phyloP scores from a whole-genome alignment of 1,284 basidiomycete species.

The Boletus semigastroideus region DNA sequence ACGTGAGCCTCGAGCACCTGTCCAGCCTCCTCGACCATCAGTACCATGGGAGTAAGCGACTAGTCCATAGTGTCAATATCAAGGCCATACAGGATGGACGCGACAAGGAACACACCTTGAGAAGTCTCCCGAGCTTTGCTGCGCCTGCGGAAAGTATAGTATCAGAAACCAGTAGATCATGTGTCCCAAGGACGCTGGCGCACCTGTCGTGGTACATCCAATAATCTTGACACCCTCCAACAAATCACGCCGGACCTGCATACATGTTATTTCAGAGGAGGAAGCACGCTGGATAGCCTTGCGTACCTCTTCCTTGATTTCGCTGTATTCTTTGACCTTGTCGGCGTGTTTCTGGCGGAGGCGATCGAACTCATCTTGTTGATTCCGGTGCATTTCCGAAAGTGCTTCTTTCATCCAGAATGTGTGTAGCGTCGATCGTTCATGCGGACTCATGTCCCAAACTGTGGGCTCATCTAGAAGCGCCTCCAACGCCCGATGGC shows the following conservation, averaged over 20 bases:
- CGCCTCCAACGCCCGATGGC: slow-evolving; percentile 36
- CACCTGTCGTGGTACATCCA: slow-evolving; percentile 70
- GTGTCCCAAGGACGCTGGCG: neutral
- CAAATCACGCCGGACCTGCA: slow-evolving; percentile 38
- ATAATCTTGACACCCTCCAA: slow-evolving; percentile 58
- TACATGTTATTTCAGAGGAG: neutral
- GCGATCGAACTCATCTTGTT: slow-evolving; percentile 38
- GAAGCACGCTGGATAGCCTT: slow-evolving; percentile 11
- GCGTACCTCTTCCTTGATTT: slow-evolving; percentile 39
- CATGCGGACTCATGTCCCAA: slow-evolving; percentile 45
- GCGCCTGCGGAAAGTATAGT: slow-evolving; percentile 45
- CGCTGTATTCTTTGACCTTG: slow-evolving; percentile 31
- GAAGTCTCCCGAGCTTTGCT: slow-evolving; percentile 56
- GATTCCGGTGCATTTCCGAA: slow-evolving; percentile 29
- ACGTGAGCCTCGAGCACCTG: slow-evolving; percentile 78
- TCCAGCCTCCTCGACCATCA: slow-evolving; percentile 72
- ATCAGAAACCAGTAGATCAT: neutral
- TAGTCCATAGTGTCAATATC: slow-evolving; percentile 25
- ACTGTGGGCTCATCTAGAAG: slow-evolving; percentile 38
- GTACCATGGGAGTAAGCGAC: slow-evolving; percentile 52
- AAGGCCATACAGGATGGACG: neutral
- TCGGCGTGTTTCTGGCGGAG: slow-evolving; percentile 35
- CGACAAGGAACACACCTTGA: slow-evolving; percentile 43
- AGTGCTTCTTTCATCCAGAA: slow-evolving; percentile 37
- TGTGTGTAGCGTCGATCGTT: slow-evolving; percentile 39